Evolutionary conservation across 2,329 filamentous ascomycete genomes (phyloP), one percentile per base, ranked within the genome.

Genomic region (Paracorniculantispora psalliotae): DNA sequence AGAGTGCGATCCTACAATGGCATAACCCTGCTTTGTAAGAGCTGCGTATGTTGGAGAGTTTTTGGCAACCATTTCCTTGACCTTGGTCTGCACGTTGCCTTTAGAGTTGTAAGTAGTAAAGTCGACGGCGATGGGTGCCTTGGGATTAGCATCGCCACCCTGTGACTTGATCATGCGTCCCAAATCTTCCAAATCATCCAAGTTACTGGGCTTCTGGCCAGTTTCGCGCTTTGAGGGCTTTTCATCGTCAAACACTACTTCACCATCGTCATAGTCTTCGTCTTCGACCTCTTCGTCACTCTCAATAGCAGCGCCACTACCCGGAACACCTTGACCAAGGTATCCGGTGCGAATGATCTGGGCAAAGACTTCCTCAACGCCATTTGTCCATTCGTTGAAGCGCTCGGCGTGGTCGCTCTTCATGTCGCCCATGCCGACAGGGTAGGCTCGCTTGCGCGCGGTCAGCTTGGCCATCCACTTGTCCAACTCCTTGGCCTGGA

Each of bases 391-490:
- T 70, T 96, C 91, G 35, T 81, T 74, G 57, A 97, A 72, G 26
- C 89, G 79, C 51, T 82, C 73, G 21, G 79, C 76, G 21, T 86
- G 84, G 69, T 94, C 89, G n/a, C 75, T 80, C 73, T 92, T 96
- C 59, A 89, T 83, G 72, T 97, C 92, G 2, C 89, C 91, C 80
- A 93, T 87, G 4, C 94, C 94, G 7, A 97, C 78, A 0, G 93
- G 93, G 67, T 89, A 97, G 1, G 91, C 92, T 69, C 92, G 82
- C 75, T 93, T 96, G 62, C 88, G 84, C 1, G 84, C 88, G 0
- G 92, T 96, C 67, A 99, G 75, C 70, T 92, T 96, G n/a, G 93
- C 92, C 89, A 99, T 90, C 93, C 94, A 97, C 70, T 86, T 92
- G 71, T 99, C 93, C 3, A 96, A 80, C 65, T 96, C 88, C 68